These are phyloP conservation scores for Ailanthus altissimus DNA, from an alignment of 345 rosid species.

Conservation along the genomic window DNA sequence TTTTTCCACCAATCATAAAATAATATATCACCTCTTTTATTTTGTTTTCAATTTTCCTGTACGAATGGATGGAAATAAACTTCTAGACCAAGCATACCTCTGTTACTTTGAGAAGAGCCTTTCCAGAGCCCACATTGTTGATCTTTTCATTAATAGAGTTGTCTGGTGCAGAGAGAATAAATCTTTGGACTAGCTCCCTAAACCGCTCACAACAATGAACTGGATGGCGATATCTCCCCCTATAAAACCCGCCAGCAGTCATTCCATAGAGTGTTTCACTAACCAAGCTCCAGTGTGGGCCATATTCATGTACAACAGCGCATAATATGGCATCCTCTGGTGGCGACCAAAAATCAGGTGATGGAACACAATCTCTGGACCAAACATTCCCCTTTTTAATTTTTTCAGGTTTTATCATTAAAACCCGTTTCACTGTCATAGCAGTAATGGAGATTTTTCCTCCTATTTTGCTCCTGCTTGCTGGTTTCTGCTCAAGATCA, in stretches of 20 bases:
- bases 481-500: conserved; percentile 68
- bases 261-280: conserved; percentile 79
- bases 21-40: neutral
- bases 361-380: conserved; percentile 92
- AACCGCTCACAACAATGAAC: conserved; percentile 94
- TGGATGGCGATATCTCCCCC: conserved; percentile 95
- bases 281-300: conserved; percentile 84
- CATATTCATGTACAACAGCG: conserved; percentile 99
- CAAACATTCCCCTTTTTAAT: conserved; percentile 86
- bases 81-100: conserved; percentile 63
- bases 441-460: conserved; percentile 79
- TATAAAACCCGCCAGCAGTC: conserved; percentile 91
- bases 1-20: conserved; percentile 3
- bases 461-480: conserved; percentile 65
- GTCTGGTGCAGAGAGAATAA: conserved; percentile 70
- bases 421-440: conserved; percentile 81
- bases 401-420: conserved; percentile 88
- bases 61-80: neutral
- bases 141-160: conserved; percentile 62
- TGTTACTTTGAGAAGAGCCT: conserved; percentile 90
- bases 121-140: conserved; percentile 68
- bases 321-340: conserved; percentile 98
- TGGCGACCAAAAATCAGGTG: conserved; percentile 89
- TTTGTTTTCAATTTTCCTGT: neutral
- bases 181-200: conserved; percentile 80